A percentile compares a stretch with the other conserved stretches of the same genome.
Evolutionary conservation across 306 rosid genomes (phyloP).

Genomic region (Cucurbita pepo): DNA sequence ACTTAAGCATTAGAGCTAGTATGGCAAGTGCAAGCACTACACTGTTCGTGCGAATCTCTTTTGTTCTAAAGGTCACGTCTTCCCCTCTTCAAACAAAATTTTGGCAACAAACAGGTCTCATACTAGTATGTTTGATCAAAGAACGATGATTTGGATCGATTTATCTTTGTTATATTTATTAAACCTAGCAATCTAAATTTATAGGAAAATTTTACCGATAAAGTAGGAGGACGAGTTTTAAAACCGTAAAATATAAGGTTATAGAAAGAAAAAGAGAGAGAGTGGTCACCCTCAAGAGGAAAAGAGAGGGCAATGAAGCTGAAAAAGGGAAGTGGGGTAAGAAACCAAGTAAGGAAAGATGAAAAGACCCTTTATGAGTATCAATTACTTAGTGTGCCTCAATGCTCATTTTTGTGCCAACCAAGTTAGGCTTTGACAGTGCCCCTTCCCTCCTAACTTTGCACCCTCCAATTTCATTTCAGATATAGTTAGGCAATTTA

Average conservation of each 20-base stretch:
- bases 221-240: no score
- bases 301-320: background rate
- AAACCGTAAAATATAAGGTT: background rate
- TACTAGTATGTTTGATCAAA: background rate
- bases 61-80: no score
- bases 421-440: slow-evolving; percentile 41
- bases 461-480: background rate
- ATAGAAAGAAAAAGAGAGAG: background rate
- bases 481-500: background rate
- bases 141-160: background rate
- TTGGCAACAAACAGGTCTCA: no score
- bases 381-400: slow-evolving; percentile 18
- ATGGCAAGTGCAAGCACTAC: no score
- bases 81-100: no score
- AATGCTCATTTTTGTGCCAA: slow-evolving; percentile 27
- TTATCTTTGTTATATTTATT: background rate
- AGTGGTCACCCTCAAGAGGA: background rate
- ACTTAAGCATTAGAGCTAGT: no score
- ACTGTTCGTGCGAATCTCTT: no score
- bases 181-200: background rate
- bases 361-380: slow-evolving; percentile 20
- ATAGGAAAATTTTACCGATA: no score
- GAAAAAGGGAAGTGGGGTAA: background rate
- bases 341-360: slow-evolving; percentile 17
- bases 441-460: background rate